Evolutionary conservation across 2,329 filamentous ascomycete species (phyloP), one percentile per base, ranked within the genome.

Genomic region (Neonectria faginata): DNA sequence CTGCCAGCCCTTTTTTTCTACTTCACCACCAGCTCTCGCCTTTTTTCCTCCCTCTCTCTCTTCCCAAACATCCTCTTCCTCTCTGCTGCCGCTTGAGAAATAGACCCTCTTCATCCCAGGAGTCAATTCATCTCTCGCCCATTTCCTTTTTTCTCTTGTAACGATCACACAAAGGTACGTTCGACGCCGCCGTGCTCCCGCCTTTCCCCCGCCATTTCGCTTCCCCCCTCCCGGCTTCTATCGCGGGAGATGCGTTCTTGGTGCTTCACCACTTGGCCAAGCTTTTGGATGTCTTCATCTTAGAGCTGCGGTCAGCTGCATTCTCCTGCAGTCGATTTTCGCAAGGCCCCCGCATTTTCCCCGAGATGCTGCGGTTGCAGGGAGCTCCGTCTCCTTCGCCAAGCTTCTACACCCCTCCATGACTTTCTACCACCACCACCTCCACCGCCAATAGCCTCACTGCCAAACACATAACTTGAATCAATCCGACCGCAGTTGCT

Each of bases 1-100:
- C 53, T 56, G 69, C 68, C 68, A 64, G 70, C 70, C 67, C 75
- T 78, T 78, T 77, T 79, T 80, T 80, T 79, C 78, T 78, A 71
- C 58, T 64, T 73, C 57, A 69, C 64, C 68, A 64, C 68, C 68
- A 67, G 67, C 70, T 71, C 70, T 67, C 59, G 70, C 70, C 69
- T 67, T 67, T 67, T 60, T 66, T 67, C 67, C 51, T 64, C 67
- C 62, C 58, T 66, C 62, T 65, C 66, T 67, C 64, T 64, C 25
- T 25, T 25, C 22, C 44, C 59, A 60, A 72, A 64, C 64, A 70
- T 64, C 54, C 67, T 67, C 29, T 29, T 29, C 62, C 64, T 72
- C 57, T 68, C 59, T 60, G 66, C 56, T 67, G 68, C 69, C 66
- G 68, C 60, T 70, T 62, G 69, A 65, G 67, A 73, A 65, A 20